Conservation (phyloP, 352 stramenopile genomes). For the Globisporangium cystogenes region DNA sequence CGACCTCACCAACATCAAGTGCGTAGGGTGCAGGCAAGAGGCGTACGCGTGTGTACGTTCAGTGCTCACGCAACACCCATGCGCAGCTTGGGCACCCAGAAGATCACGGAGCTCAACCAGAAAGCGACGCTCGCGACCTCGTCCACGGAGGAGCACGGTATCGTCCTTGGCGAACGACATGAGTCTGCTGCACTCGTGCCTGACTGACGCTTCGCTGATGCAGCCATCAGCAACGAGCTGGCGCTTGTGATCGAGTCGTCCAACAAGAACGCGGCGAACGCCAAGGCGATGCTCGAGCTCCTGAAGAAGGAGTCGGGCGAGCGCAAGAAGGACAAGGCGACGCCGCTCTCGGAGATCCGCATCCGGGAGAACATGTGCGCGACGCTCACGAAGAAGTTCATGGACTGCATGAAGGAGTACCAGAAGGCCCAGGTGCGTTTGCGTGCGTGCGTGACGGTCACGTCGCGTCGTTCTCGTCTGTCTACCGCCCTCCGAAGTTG, state of each 20-base stretch:
- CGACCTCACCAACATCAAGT: conserved; percentile 89
- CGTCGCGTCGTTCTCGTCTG: not conserved
- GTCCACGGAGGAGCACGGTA: conserved; percentile 86
- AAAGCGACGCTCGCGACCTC: conserved; percentile 92
- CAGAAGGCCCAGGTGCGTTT: conserved; percentile 77
- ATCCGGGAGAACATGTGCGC: conserved; percentile 97
- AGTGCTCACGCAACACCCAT: no score
- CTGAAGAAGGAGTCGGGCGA: conserved; percentile 95
- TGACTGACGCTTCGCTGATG: not conserved
- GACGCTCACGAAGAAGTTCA: conserved; percentile 97
- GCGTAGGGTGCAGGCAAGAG: no score
- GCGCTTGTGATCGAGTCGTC: conserved; percentile 88
- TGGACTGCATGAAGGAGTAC: conserved; percentile 98
- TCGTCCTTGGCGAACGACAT: not conserved
- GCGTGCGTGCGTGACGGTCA: not conserved
- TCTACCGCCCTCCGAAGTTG: no score
- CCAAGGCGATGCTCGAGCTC: conserved; percentile 81
- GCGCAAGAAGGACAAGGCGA: conserved; percentile 89
- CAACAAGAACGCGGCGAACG: conserved; percentile 89
- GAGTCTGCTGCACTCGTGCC: not conserved
- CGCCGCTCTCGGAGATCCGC: conserved; percentile 62
- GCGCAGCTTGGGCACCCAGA: conserved; percentile 81
- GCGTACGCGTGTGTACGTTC: no score
- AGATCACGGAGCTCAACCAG: conserved; percentile 93
- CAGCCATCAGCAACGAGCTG: conserved; percentile 89